phyloP scores from a whole-genome alignment of 2,329 filamentous ascomycete species.

The Cercospora sesami region DNA sequence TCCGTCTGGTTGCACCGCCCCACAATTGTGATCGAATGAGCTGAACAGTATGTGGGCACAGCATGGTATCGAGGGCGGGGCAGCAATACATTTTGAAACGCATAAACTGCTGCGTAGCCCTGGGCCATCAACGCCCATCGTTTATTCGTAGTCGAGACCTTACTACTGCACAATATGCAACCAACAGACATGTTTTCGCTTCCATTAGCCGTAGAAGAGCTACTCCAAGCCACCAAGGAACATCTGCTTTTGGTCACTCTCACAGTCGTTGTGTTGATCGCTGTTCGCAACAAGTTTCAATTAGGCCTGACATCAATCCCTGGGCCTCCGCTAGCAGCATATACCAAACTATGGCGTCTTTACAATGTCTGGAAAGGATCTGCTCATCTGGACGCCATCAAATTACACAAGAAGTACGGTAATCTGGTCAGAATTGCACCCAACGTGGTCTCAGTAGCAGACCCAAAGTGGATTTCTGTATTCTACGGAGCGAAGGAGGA shows the following conservation, averaged over 20 bases:
- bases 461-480: not conserved
- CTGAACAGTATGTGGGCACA: not conserved
- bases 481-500: slow-evolving; percentile 1
- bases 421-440: slow-evolving; percentile 1
- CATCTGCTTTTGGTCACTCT: not conserved
- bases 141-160: not conserved
- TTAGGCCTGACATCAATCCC: not conserved
- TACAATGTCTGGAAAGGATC: slow-evolving; percentile 3
- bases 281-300: not conserved
- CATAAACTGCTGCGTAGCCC: not conserved
- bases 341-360: not conserved
- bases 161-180: not conserved
- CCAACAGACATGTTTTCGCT: not conserved
- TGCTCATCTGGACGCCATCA: not conserved
- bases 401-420: not conserved
- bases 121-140: not conserved
- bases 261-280: not conserved
- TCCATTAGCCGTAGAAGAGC: not conserved
- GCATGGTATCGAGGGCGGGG: not conserved
- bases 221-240: not conserved
- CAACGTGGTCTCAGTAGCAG: not conserved
- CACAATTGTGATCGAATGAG: not conserved
- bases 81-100: not conserved
- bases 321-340: not conserved
- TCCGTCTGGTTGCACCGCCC: not conserved